These are phyloP conservation scores for Aureobasidium zeae DNA, from an alignment of 2,329 filamentous ascomycete genomes.

Conservation along the genomic window DNA sequence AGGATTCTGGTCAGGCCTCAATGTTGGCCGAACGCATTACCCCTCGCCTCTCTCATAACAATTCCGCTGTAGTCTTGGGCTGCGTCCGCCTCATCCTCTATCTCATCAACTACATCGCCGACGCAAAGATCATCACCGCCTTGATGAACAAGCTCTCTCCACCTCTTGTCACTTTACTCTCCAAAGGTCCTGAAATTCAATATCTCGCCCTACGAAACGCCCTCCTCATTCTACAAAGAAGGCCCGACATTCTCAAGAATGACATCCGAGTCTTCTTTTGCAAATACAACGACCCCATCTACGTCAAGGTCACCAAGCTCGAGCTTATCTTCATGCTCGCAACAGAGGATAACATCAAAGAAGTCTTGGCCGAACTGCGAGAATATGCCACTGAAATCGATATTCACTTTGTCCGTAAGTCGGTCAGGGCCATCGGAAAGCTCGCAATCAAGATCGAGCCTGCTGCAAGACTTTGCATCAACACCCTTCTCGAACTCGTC, in stretches of 20 bases:
- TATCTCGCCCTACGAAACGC: slow-evolving; percentile 92
- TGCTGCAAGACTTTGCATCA: slow-evolving; percentile 82
- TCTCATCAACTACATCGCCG: slow-evolving; percentile 95
- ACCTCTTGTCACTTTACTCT: slow-evolving; percentile 84
- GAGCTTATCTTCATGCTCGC: slow-evolving; percentile 99
- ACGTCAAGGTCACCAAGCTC: slow-evolving; percentile 97
- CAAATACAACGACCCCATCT: slow-evolving; percentile 99
- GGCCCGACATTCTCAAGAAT: slow-evolving; percentile 87
- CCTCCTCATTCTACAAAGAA: slow-evolving; percentile 80
- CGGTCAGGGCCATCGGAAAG: slow-evolving; percentile 93
- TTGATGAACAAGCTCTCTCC: slow-evolving; percentile 90
- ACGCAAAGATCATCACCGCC: slow-evolving; percentile 76
- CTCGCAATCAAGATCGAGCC: slow-evolving; percentile 98
- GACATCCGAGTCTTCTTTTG: slow-evolving; percentile 99
- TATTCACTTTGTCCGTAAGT: slow-evolving; percentile 96
- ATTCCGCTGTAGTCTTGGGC: slow-evolving; percentile 90
- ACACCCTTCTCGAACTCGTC: slow-evolving; percentile 82
- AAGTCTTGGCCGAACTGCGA: slow-evolving; percentile 85
- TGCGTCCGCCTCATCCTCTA: slow-evolving; percentile 95
- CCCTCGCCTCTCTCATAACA: slow-evolving; percentile 91
- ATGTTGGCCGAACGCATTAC: slow-evolving; percentile 88
- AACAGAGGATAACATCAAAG: slow-evolving; percentile 87
- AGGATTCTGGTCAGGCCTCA: slow-evolving; percentile 78
- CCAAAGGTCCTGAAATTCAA: slow-evolving; percentile 96
- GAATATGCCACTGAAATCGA: slow-evolving; percentile 96